Evolutionary conservation across 495 filamentous ascomycete species (phyloP), one percentile per base, ranked within the genome.

Genomic region (Pseudoneurospora amorphoporcata): DNA sequence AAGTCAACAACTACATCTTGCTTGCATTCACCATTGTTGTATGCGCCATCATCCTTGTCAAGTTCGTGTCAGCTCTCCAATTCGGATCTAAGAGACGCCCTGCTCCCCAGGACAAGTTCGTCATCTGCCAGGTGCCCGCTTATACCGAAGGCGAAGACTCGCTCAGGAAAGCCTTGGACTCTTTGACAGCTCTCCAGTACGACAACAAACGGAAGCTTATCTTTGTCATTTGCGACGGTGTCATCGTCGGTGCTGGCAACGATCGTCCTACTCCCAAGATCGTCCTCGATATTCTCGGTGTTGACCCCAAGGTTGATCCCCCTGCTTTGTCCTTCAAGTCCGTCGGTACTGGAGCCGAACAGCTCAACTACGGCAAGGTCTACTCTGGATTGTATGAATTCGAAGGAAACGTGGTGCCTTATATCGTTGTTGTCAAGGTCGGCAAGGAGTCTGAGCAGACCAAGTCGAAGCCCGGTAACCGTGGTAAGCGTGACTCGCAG

Each of bases 71-170:
- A 71, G 95, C 95, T 61, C 86, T 99, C 37, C 95, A 99, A 79
- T 91, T 99, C 73, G 95, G 95, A 19, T 91, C 92, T 68, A 98
- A 97, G 83, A 90, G 92, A 39, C 92, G 93, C 19, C 95, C 95
- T 5, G 85, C 91, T 19, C 90, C 93, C 37, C 95, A 98, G 82
- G 95, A 99, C 79, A 98, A 98, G 79, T 99, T 99, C 73, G 95
- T 99, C 73, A 98, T 99, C 74, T 98, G 95, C 84, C 92, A 97
- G 81, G 93, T 99, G 70, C 95, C 95, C 23, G 95, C 95, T 14
- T 99, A 99, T 79, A 99, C 95, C 0, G 95, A 99, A 84, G 95
- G 94, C 73, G 95, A 99, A 83, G 94, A 99, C 79, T 91, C 93
- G 23, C 83, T 99, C 29, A 87, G 95, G 68, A 94, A 97, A 77